phyloP scores from a whole-genome alignment of 768 basidiomycete species.

The Hygrocybe punicea region DNA sequence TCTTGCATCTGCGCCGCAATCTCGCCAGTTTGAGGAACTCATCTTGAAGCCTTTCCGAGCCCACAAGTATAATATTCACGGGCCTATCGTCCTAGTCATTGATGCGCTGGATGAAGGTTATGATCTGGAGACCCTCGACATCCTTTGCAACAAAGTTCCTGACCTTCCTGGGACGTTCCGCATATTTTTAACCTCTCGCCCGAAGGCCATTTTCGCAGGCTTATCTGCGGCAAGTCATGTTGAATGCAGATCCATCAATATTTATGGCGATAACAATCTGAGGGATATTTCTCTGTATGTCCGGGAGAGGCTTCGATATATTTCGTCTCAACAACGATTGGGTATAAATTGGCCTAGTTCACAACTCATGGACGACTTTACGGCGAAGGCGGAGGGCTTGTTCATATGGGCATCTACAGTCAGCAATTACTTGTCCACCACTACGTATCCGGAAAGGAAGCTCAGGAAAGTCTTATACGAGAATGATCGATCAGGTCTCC shows the following conservation, averaged over 20 bases:
- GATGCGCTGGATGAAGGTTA: conserved; percentile 24
- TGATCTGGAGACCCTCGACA: conserved; percentile 11
- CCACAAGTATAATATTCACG: not conserved
- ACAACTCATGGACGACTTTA: not conserved
- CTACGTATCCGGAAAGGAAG: not conserved
- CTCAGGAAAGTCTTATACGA: not conserved
- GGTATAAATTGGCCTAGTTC: not conserved
- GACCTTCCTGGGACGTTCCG: conserved; percentile 16
- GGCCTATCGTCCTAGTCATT: conserved; percentile 15
- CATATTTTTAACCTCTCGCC: conserved; percentile 20
- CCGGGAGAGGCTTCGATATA: conserved; percentile 9
- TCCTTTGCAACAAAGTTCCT: conserved; percentile 16
- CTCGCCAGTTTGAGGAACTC: conserved; percentile 16
- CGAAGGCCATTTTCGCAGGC: conserved; percentile 5
- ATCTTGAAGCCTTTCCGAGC: conserved; percentile 8
- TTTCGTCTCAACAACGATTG: conserved; percentile 4
- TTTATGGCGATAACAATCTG: conserved; percentile 12
- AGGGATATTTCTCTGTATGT: conserved; percentile 17
- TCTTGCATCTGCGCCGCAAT: conserved; percentile 9
- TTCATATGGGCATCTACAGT: conserved; percentile 22
- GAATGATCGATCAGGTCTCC: not conserved
- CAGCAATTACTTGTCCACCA: conserved; percentile 12
- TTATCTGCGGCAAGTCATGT: conserved; percentile 8
- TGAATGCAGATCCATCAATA: conserved; percentile 5
- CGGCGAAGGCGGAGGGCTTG: conserved; percentile 16